Base-by-base conservation (phyloP, 2,329 filamentous ascomycete species). In the Paecilomyces niveus region DNA sequence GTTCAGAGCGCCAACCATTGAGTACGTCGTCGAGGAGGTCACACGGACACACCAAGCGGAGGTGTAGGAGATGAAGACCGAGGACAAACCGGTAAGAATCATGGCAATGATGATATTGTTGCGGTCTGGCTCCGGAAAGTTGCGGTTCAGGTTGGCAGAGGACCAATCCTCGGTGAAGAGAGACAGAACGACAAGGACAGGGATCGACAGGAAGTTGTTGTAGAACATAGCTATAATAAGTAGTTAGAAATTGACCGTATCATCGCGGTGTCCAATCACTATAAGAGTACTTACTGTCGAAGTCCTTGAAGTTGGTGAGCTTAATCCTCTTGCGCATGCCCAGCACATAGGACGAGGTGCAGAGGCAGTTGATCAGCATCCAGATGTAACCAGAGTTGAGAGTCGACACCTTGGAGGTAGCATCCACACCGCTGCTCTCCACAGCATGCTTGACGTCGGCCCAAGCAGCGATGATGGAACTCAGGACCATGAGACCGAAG, bases 261-360 rank as follows among this genome's bases (percentile, higher is more conserved):
- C 39, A 2, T 45, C 5, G 10, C n/a, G n/a, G 9, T 18, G 39
- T 18, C n/a, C 3, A 7, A 9, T 18, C 26, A 53, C 22, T 53
- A 29, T 39, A 57, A 35, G 18, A 51, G 11, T 52, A 86, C 93
- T 78, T 83, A 97, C 93, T 96, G 76, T 99, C 94, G 81, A 95
- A 97, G 75, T 97, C 94, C 83, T 96, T 97, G 80, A 99, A 97
- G 82, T 96, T 97, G 81, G 96, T 97, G 78, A 95, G 86, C 87
- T 97, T 97, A 75, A 99, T 97, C 65, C 95, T 89, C 83, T 97
- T 97, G 73, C 94, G 88, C 93, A 97, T 97, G 66, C 89, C 85
- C 63, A 99, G 79, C 53, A 97, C 82, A 69, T 96, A 97, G 22
- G 90, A 85, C 1, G 94, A 91, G 29, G 90, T 93, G 82, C 92